A percentile compares a stretch with the other conserved stretches of the same genome.
These are phyloP conservation scores for Ustilago cynodontis DNA, from an alignment of 1,284 basidiomycete genomes.

Conservation along the genomic window DNA sequence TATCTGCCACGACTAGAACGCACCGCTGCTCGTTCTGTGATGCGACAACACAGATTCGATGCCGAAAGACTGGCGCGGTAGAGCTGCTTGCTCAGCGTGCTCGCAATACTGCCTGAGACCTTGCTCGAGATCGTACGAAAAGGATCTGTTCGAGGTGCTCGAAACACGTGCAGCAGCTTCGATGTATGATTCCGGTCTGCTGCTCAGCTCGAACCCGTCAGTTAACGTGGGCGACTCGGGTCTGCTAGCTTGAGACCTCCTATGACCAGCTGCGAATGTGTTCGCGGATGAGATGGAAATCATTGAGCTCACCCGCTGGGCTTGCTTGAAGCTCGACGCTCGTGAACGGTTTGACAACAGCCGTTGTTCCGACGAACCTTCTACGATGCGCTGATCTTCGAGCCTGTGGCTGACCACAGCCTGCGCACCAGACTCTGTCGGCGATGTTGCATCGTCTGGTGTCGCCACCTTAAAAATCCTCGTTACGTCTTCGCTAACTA, in stretches of 20 bases:
- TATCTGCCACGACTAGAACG: neutral
- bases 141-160: neutral
- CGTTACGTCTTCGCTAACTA: neutral
- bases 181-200: neutral
- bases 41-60: neutral
- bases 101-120: neutral
- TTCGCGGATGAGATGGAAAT: neutral
- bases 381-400: neutral
- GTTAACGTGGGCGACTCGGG: neutral
- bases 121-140: neutral
- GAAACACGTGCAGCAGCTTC: neutral
- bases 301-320: neutral
- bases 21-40: neutral
- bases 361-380: neutral
- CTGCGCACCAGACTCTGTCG: neutral
- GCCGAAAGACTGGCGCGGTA: neutral
- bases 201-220: neutral
- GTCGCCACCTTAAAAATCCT: neutral
- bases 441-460: too few relatives aligned
- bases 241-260: neutral
- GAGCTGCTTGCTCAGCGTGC: neutral
- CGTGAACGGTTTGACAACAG: neutral
- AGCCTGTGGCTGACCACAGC: neutral
- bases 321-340: conserved; percentile 12
- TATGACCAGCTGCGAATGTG: neutral